Percentiles rank a stretch among this genome's conserved stretches.
Conservation (phyloP, 2,329 filamentous ascomycete genomes). For the Fusarium coffeatum region DNA sequence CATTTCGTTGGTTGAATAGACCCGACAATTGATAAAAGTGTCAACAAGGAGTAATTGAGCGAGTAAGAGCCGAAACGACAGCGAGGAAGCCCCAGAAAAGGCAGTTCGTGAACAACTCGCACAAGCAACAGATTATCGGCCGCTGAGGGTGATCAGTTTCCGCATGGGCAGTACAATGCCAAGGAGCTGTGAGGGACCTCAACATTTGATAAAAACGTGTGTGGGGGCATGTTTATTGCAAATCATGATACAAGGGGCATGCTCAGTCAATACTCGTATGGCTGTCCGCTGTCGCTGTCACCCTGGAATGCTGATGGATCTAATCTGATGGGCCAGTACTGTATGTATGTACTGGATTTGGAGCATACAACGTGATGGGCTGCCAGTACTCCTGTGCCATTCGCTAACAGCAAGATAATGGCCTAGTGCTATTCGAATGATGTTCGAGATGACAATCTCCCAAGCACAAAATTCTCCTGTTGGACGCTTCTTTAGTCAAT, state of each 20-base stretch:
- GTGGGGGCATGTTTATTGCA: constrained; percentile 16
- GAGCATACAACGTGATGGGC: neutral
- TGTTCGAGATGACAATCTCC: neutral
- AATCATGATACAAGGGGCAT: neutral
- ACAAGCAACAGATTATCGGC: neutral
- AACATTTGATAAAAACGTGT: constrained; percentile 9
- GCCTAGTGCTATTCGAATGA: neutral
- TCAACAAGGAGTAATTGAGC: constrained; percentile 22
- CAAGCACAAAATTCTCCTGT: constrained; percentile 5
- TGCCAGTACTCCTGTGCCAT: constrained; percentile 11
- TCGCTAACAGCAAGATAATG: neutral
- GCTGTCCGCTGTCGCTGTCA: neutral
- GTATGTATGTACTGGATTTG: neutral
- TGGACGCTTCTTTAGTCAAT: constrained; percentile 1
- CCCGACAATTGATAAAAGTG: constrained; percentile 8
- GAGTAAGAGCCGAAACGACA: constrained; percentile 31
- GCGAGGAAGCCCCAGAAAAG: constrained; percentile 6
- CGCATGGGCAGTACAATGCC: neutral
- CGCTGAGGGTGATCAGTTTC: neutral
- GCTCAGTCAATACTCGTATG: neutral
- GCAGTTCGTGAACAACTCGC: constrained; percentile 12
- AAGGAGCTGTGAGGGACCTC: constrained; percentile 9
- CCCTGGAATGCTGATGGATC: constrained; percentile 14
- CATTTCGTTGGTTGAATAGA: constrained; percentile 20
- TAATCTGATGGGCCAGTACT: constrained; percentile 26